phyloP scores from a whole-genome alignment of 1,139 yeast species.

The Geotrichum klebahnii region DNA sequence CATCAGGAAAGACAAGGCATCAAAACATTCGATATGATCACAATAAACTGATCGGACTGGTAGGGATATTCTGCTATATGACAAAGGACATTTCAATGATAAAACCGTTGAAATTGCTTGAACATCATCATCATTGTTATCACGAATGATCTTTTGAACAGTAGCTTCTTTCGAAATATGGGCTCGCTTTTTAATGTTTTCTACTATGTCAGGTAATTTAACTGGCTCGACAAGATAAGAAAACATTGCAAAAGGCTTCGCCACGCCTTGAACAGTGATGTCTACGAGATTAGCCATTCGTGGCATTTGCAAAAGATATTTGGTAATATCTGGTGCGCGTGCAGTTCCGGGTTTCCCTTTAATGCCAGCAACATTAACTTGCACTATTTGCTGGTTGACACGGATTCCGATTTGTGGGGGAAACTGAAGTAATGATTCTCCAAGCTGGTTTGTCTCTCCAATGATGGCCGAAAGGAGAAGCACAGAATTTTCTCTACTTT shows the following conservation, averaged over 20 bases:
- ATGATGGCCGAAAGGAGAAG: constrained; percentile 8
- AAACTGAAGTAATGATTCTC: constrained; percentile 6
- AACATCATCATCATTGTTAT: constrained; percentile 41
- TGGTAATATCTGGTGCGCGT: constrained; percentile 40
- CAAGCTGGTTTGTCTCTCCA: not conserved
- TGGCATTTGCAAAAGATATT: constrained; percentile 15
- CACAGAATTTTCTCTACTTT: not conserved
- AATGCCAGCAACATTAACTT: constrained; percentile 31
- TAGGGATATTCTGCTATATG: constrained; percentile 37
- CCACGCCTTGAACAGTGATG: constrained; percentile 26
- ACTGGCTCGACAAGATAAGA: constrained; percentile 31
- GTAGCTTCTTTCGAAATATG: constrained; percentile 34
- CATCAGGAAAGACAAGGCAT: constrained; percentile 40
- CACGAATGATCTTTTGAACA: constrained; percentile 28
- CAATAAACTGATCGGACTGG: constrained; percentile 43
- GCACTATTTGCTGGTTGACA: constrained; percentile 4
- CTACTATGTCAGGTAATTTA: constrained; percentile 30
- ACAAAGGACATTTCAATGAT: constrained; percentile 41
- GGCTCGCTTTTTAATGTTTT: constrained; percentile 30
- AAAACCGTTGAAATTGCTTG: constrained; percentile 38
- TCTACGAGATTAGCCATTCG: constrained; percentile 30
- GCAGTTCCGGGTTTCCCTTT: constrained; percentile 41
- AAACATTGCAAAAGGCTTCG: constrained; percentile 29
- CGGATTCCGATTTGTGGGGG: constrained; percentile 3
- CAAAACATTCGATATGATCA: constrained; percentile 44